Evolutionary conservation across 257 asterid genomes (phyloP).

Genomic region (Fraxinus cuspidata): DNA sequence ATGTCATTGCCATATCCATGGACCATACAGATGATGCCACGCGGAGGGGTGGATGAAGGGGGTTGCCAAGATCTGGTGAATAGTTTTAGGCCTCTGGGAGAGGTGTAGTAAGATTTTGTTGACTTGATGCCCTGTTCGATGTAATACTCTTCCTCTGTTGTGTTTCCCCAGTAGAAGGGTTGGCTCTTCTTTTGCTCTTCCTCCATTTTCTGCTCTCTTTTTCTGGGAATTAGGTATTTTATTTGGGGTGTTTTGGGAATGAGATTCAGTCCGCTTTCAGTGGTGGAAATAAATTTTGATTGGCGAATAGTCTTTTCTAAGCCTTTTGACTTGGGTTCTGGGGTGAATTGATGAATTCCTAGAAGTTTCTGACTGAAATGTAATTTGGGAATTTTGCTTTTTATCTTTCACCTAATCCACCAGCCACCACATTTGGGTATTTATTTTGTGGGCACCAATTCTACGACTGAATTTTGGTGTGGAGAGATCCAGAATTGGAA

Average conservation of each 20-base stretch:
- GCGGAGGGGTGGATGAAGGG: slow-evolving; percentile 42
- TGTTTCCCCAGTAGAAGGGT: slow-evolving; percentile 74
- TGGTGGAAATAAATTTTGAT: neutral
- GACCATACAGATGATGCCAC: slow-evolving; percentile 77
- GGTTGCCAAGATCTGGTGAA: slow-evolving; percentile 86
- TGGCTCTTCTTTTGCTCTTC: slow-evolving; percentile 28
- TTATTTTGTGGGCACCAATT: neutral
- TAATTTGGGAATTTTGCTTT: neutral
- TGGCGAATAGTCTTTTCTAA: too few relatives aligned
- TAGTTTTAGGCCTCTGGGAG: slow-evolving; percentile 64
- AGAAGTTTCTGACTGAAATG: slow-evolving; percentile 27
- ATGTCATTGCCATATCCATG: slow-evolving; percentile 91
- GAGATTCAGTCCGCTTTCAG: neutral
- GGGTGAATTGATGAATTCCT: neutral
- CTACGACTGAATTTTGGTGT: neutral
- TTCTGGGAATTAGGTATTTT: neutral
- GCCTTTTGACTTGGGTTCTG: too few relatives aligned
- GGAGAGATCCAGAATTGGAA: neutral
- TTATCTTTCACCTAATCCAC: neutral
- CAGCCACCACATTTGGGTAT: neutral
- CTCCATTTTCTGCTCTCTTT: slow-evolving; percentile 36
- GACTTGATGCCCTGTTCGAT: slow-evolving; percentile 56
- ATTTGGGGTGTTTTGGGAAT: slow-evolving; percentile 4
- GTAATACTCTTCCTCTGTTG: slow-evolving; percentile 69
- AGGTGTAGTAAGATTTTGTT: slow-evolving; percentile 50